A percentile compares a stretch with the other conserved stretches of the same genome.
Evolutionary conservation across 805 yeast species (phyloP).

Genomic region (Lipomyces anomalus): DNA sequence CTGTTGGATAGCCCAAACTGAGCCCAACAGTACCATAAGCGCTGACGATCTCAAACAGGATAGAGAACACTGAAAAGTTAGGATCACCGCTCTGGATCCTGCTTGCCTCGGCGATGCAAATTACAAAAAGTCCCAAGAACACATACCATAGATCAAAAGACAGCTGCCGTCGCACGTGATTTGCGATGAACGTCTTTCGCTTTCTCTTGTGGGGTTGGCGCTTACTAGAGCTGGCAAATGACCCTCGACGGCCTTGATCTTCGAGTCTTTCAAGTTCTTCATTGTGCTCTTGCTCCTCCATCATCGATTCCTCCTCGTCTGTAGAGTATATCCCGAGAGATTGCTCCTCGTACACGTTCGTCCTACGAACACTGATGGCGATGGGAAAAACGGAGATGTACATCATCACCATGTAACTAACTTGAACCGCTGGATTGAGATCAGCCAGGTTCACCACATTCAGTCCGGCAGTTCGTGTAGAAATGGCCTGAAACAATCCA

Average conservation of each 20-base stretch:
- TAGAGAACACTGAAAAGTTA: slow-evolving; percentile 60
- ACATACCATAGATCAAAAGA: slow-evolving; percentile 95
- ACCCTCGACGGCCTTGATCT: slow-evolving; percentile 17
- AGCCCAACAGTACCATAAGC: slow-evolving; percentile 97
- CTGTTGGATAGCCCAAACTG: slow-evolving; percentile 72
- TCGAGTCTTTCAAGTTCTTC: slow-evolving; percentile 13
- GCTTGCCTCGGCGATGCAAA: slow-evolving; percentile 79
- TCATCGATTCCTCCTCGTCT: slow-evolving; percentile 24
- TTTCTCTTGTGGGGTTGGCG: slow-evolving; percentile 36
- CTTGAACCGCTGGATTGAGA: slow-evolving; percentile 87
- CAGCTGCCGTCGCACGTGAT: slow-evolving; percentile 85
- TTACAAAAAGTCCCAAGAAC: slow-evolving; percentile 74
- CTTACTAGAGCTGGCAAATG: neutral
- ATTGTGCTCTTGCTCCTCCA: slow-evolving; percentile 12
- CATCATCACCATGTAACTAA: slow-evolving; percentile 95
- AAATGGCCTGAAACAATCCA: slow-evolving; percentile 85
- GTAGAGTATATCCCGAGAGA: slow-evolving; percentile 74
- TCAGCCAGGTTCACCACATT: slow-evolving; percentile 60
- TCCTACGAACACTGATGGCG: slow-evolving; percentile 92
- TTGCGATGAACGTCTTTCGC: slow-evolving; percentile 63
- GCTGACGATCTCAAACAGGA: slow-evolving; percentile 82
- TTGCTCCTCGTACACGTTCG: slow-evolving; percentile 97
- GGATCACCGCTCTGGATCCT: slow-evolving; percentile 43
- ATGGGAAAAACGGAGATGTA: slow-evolving; percentile 93
- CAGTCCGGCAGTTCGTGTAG: slow-evolving; percentile 94